phyloP scores from a whole-genome alignment of 306 rosid genomes.

The Casuarina equisetifolia region DNA sequence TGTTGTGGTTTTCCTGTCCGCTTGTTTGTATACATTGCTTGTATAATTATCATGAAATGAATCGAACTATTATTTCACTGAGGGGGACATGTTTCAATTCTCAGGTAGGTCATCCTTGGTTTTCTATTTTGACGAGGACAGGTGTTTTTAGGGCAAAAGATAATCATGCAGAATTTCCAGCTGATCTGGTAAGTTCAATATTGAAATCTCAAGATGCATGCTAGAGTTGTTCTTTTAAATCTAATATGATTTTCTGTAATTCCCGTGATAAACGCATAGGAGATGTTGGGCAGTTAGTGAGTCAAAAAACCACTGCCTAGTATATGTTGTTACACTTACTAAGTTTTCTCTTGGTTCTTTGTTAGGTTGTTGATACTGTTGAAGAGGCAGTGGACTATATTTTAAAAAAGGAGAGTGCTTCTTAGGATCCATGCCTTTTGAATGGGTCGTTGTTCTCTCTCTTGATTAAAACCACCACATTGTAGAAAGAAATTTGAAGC shows the following conservation, averaged over 20 bases:
- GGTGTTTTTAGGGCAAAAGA: constrained; percentile 90
- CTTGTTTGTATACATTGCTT: constrained; percentile 4
- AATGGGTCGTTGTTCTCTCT: background rate
- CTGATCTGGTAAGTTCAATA: constrained; percentile 46
- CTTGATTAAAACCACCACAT: background rate
- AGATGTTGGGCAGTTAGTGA: background rate
- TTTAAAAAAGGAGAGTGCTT: constrained; percentile 45
- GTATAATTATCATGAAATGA: constrained; percentile 8
- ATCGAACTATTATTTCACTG: constrained; percentile 1
- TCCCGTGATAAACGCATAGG: too few species aligned
- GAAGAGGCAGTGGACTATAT: constrained; percentile 67
- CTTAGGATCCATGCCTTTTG: constrained; percentile 4
- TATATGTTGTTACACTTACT: background rate
- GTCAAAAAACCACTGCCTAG: background rate
- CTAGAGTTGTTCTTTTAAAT: background rate
- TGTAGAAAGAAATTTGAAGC: background rate
- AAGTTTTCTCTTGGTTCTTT: constrained; percentile 15
- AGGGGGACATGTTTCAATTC: constrained; percentile 9
- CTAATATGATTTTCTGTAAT: background rate
- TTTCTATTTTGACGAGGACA: constrained; percentile 87
- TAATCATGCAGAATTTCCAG: constrained; percentile 57
- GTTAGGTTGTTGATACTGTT: constrained; percentile 75
- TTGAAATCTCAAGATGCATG: constrained; percentile 10
- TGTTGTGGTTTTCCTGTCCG: background rate
- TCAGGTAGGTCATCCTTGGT: constrained; percentile 96